Base-by-base conservation (phyloP, 176 grass and related monocot genomes). In the Carex cristatella region DNA sequence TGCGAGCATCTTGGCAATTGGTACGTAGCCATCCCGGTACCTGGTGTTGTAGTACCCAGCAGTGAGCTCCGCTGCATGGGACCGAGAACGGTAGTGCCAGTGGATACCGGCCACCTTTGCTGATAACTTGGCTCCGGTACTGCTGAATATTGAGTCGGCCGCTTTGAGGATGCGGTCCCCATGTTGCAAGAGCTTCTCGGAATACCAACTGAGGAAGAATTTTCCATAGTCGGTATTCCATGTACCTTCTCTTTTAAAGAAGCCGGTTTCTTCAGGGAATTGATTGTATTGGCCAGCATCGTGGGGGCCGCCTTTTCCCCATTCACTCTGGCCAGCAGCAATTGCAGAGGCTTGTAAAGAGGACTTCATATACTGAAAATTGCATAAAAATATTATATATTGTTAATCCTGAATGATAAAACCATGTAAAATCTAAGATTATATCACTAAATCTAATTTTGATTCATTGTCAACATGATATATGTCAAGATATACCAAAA, bases 31-130 rank as follows among this genome's bases (percentile, higher is more conserved):
- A 79, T 98, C 91, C 15, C 14, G 84, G 38, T 78, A 49, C 61
- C 91, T 85, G 32, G 95, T 98, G 89, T 98, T 98, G 88, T 95
- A 95, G 84, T 98, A 98, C 30, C 95, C 95, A 12, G 95, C 95
- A 7, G 95, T 98, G 80, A 95, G 95, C 85, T 98, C 95, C 15
- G 95, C 93, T 2, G 93, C 95, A 69, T 95, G 95, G 58, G 95
- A 98, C 23, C 91, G 88, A 31, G 91, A 93, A 7, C 88, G 68
- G 83, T 98, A 98, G 83, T 98, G 95, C 95, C 95, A 98, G 88
- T 98, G 95, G 88, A 98, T 98, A 28, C 95, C 95, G 4, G 95
- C 93, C 5, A 98, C 93, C 83, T 98, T 98, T 11, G 89, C 95
- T 7, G 95, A 98, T 18, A 98, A 80, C 74, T 87, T 89, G 6